phyloP scores from a whole-genome alignment of 2,329 filamentous ascomycete genomes.

The Waltergamsia citrina region DNA sequence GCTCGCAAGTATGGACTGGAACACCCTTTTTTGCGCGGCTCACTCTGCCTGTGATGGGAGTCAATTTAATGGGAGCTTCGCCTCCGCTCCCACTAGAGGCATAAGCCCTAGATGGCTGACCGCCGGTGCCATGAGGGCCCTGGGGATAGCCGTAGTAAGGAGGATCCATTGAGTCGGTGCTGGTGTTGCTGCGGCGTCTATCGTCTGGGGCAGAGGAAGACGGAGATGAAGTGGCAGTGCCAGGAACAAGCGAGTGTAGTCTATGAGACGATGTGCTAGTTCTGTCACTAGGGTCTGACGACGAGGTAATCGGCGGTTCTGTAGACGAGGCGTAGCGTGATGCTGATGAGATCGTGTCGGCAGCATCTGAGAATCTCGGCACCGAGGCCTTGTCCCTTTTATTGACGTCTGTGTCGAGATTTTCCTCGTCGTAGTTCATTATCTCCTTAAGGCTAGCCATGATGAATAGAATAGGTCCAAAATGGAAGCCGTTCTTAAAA shows the following conservation, averaged over 20 bases:
- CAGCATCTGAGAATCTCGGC: slow-evolving; percentile 19
- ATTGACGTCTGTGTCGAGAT: slow-evolving; percentile 29
- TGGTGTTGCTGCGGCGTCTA: slow-evolving; percentile 34
- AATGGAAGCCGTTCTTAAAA: slow-evolving; percentile 21
- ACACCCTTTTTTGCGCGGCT: slow-evolving; percentile 51
- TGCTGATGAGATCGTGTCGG: slow-evolving; percentile 19
- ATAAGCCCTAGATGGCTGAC: slow-evolving; percentile 10
- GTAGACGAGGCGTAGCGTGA: slow-evolving; percentile 27
- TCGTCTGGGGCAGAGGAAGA: slow-evolving; percentile 14
- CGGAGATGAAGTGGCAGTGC: slow-evolving; percentile 6
- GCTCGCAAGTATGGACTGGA: slow-evolving; percentile 45
- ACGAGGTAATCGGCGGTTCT: too few species aligned
- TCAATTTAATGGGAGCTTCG: slow-evolving; percentile 33
- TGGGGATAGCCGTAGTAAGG: slow-evolving; percentile 11
- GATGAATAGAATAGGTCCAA: slow-evolving; percentile 24
- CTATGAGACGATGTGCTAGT: slow-evolving; percentile 21
- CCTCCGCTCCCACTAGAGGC: background rate
- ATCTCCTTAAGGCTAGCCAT: slow-evolving; percentile 49
- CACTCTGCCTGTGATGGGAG: slow-evolving; percentile 45
- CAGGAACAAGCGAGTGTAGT: slow-evolving; percentile 6
- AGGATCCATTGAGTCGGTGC: slow-evolving; percentile 39
- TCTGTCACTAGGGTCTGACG: slow-evolving; percentile 10
- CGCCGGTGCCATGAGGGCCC: slow-evolving; percentile 14
- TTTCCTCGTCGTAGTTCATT: slow-evolving; percentile 45
- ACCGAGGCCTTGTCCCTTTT: slow-evolving; percentile 33